Evolutionary conservation across 768 basidiomycete species (phyloP).

Genomic region (Boletus rubescentipes): DNA sequence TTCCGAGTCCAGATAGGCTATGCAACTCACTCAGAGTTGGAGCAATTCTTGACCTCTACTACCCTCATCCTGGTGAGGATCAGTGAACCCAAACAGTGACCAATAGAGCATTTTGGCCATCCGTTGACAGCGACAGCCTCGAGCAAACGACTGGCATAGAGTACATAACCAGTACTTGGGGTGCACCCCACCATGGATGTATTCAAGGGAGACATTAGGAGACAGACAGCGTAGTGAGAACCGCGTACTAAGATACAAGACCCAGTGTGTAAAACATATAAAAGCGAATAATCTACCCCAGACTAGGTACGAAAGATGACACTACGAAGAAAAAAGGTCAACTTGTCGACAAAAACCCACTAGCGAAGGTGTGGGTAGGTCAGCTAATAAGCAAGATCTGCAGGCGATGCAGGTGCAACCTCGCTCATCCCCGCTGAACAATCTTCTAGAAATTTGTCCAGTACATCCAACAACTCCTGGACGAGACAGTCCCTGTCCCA

Average conservation of each 20-base stretch:
- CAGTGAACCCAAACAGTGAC: too few relatives aligned
- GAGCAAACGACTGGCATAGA: too few relatives aligned
- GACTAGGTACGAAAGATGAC: not conserved
- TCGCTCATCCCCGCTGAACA: constrained; percentile 36
- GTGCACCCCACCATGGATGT: not conserved
- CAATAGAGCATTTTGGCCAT: too few relatives aligned
- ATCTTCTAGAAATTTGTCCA: constrained; percentile 68
- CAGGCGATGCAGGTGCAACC: not conserved
- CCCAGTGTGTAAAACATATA: constrained; percentile 14
- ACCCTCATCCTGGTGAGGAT: too few relatives aligned
- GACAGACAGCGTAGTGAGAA: not conserved
- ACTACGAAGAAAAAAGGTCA: not conserved
- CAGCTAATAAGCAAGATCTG: constrained; percentile 3
- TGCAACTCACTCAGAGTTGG: not conserved
- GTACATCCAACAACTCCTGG: constrained; percentile 52
- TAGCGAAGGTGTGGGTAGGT: not conserved
- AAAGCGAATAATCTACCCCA: constrained; percentile 24
- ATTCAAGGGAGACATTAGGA: not conserved
- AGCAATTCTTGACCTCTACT: not conserved
- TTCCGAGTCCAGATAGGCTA: not conserved
- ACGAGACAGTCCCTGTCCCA: constrained; percentile 81
- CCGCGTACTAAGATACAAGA: constrained; percentile 21
- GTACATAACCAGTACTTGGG: too few relatives aligned
- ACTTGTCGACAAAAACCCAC: not conserved
- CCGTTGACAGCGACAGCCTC: too few relatives aligned